Evolutionary conservation across 2,329 filamentous ascomycete species (phyloP).

Genomic region (Penicillium sumatraense): DNA sequence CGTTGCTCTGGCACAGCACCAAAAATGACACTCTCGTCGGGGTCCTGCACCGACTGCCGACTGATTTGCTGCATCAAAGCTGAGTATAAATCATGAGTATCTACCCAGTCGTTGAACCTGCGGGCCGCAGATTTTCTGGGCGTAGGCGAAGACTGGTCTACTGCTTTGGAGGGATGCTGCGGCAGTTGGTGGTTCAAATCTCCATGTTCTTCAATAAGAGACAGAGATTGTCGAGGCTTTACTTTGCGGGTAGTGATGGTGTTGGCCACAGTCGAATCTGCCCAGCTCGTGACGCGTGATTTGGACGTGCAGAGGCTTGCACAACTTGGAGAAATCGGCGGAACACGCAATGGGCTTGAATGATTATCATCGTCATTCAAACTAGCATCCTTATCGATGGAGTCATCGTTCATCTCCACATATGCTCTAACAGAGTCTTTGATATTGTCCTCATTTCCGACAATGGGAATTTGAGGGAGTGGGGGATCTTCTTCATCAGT

Average conservation of each 20-base stretch:
- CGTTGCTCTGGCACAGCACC: conserved; percentile 37
- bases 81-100: conserved; percentile 48
- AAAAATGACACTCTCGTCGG: conserved; percentile 30
- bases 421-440: background rate
- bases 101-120: conserved; percentile 31
- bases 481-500: background rate
- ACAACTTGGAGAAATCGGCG: conserved; percentile 33
- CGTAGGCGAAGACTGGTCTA: conserved; percentile 20
- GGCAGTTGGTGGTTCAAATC: conserved; percentile 26
- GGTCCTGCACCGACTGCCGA: conserved; percentile 20
- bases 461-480: background rate
- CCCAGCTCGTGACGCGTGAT: conserved; percentile 56
- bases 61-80: conserved; percentile 49
- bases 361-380: background rate
- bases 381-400: background rate
- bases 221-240: conserved; percentile 43
- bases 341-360: conserved; percentile 19
- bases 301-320: conserved; percentile 41
- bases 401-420: background rate
- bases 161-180: background rate
- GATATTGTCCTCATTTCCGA: background rate
- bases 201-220: conserved; percentile 50
- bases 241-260: conserved; percentile 41
- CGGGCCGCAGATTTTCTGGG: conserved; percentile 12
- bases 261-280: conserved; percentile 50